phyloP scores from a whole-genome alignment of 1,139 yeast species.

The Yamadazyma sp. region DNA sequence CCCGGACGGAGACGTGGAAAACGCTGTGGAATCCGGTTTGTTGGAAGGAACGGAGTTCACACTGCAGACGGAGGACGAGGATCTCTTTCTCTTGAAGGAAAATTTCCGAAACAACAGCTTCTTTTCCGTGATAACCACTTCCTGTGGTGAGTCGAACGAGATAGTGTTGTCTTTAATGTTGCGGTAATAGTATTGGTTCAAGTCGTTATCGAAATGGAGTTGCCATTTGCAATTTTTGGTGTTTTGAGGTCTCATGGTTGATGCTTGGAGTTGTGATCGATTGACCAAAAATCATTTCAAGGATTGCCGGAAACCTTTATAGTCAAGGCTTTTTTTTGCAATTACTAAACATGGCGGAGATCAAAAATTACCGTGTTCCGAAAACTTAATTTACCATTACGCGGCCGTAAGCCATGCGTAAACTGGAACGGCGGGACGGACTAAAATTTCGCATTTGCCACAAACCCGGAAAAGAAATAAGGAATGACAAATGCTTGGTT shows the following conservation, averaged over 20 bases:
- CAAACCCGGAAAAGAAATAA: too few species aligned
- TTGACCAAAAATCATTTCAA: too few species aligned
- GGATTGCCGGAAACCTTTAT: not conserved
- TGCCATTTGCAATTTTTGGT: constrained; percentile 18
- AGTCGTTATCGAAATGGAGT: constrained; percentile 29
- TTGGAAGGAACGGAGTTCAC: not conserved
- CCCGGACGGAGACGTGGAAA: too few species aligned
- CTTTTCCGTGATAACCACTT: constrained; percentile 27
- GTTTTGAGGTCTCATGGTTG: not conserved
- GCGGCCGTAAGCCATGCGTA: not conserved
- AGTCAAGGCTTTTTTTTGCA: constrained; percentile 4
- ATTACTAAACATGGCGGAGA: constrained; percentile 2
- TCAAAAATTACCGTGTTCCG: too few species aligned
- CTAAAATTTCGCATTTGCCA: too few species aligned
- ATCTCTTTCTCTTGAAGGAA: constrained; percentile 12
- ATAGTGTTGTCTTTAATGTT: constrained; percentile 32
- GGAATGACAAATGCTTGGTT: too few species aligned
- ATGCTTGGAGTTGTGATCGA: too few species aligned
- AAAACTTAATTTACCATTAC: too few species aligned
- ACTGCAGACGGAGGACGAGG: constrained; percentile 7
- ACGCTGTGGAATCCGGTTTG: not conserved
- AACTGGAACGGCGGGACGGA: too few species aligned
- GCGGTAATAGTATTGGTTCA: constrained; percentile 39
- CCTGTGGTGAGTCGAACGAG: constrained; percentile 43
- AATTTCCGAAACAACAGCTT: constrained; percentile 14